A percentile compares a stretch with the other conserved stretches of the same genome.
phyloP scores from a whole-genome alignment of 2,329 filamentous ascomycete genomes.

The Bisporella sp. region DNA sequence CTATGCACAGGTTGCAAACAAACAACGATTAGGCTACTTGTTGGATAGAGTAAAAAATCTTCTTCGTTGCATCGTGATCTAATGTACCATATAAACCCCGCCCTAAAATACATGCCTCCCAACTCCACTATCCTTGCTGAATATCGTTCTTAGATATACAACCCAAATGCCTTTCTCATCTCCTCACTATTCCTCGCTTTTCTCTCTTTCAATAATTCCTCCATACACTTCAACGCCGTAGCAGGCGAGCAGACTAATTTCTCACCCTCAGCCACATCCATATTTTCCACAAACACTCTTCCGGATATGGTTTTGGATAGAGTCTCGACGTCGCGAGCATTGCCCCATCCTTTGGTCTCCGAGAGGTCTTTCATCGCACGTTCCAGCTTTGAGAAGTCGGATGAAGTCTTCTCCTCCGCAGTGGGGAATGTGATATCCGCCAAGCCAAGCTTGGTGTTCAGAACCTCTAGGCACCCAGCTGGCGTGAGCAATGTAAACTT shows the following conservation, averaged over 20 bases:
- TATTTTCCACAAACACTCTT: background rate
- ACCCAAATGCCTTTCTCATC: too few relatives aligned
- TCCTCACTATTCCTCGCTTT: background rate
- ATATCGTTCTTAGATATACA: too few relatives aligned
- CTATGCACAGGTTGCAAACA: too few relatives aligned
- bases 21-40: too few relatives aligned
- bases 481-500: conserved; percentile 9
- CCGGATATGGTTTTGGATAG: conserved; percentile 9
- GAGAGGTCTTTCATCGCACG: background rate
- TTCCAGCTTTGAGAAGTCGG: background rate
- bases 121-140: too few relatives aligned
- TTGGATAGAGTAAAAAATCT: too few relatives aligned
- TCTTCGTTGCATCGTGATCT: too few relatives aligned
- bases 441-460: conserved; percentile 5
- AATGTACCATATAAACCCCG: too few relatives aligned
- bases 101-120: too few relatives aligned
- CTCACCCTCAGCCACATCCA: background rate
- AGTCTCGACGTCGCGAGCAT: conserved; percentile 17
- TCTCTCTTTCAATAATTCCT: conserved; percentile 3
- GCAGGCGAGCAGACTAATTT: background rate
- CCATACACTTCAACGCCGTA: background rate
- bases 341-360: conserved; percentile 12
- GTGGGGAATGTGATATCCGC: conserved; percentile 5
- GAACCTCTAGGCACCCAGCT: conserved; percentile 7
- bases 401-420: background rate